phyloP scores from a whole-genome alignment of 306 rosid genomes.

The Abrus pulchellus region DNA sequence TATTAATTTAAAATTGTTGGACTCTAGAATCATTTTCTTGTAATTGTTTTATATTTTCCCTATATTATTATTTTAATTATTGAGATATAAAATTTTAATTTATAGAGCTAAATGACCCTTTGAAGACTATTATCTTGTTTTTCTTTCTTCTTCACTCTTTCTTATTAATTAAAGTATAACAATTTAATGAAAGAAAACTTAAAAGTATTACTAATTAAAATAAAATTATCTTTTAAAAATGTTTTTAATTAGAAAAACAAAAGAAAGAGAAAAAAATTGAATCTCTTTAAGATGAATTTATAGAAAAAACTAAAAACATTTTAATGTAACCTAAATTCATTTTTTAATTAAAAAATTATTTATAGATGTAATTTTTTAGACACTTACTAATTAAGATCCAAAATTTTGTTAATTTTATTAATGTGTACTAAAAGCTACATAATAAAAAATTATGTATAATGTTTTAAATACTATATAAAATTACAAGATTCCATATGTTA shows the following conservation, averaged over 20 bases:
- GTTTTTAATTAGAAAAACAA: background rate
- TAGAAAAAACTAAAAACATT: background rate
- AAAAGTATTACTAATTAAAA: background rate
- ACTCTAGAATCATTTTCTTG: background rate
- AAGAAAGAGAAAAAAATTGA: background rate
- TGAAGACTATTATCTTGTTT: background rate
- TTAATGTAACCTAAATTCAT: too few relatives aligned
- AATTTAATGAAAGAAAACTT: background rate
- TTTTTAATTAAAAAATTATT: too few relatives aligned
- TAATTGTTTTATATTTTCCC: background rate
- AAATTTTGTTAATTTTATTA: too few relatives aligned
- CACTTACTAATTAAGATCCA: too few relatives aligned
- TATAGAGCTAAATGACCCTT: background rate
- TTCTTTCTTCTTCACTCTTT: background rate
- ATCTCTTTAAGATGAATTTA: background rate
- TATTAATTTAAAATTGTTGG: too few relatives aligned
- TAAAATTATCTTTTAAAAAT: background rate
- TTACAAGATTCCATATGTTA: too few relatives aligned
- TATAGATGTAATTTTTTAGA: too few relatives aligned
- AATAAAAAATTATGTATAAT: too few relatives aligned
- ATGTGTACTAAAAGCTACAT: too few relatives aligned
- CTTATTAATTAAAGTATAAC: background rate
- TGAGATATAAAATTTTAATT: background rate
- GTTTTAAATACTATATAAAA: too few relatives aligned
- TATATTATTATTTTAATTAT: background rate